Evolutionary conservation across 2,329 filamentous ascomycete genomes (phyloP).

Genomic region (Fusarium camptoceras): DNA sequence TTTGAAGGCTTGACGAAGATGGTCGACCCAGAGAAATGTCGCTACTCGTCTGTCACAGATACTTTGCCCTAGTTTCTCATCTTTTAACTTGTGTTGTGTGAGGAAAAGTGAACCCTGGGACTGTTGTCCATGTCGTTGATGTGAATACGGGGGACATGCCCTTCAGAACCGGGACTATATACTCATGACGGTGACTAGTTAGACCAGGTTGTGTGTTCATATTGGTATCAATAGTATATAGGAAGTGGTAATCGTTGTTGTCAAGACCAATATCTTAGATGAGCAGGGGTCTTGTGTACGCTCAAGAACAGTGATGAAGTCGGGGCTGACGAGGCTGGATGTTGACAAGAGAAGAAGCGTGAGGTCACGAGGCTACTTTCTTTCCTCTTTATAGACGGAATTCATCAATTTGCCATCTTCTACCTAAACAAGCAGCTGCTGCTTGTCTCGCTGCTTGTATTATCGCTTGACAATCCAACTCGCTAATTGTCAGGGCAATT

Average conservation of each 20-base stretch:
- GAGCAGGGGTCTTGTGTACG: neutral
- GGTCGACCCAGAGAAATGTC: neutral
- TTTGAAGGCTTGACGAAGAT: neutral
- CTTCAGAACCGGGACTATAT: neutral
- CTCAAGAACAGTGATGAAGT: neutral
- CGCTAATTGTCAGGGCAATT: neutral
- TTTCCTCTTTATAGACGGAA: neutral
- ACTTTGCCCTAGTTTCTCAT: neutral
- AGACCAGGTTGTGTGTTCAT: neutral
- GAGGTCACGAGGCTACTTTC: neutral
- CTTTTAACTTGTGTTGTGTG: neutral
- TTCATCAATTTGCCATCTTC: neutral
- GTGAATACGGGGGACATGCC: rapidly evolving
- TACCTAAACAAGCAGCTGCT: neutral
- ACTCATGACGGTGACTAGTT: too few relatives aligned
- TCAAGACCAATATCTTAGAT: too few relatives aligned
- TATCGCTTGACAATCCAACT: neutral
- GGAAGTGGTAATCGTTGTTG: neutral
- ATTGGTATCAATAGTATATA: neutral
- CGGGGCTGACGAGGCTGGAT: neutral
- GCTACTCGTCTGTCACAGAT: neutral
- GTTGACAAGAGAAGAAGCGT: neutral
- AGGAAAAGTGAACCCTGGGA: neutral
- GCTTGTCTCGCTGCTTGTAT: neutral
- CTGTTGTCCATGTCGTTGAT: neutral